These are phyloP conservation scores for Cryptococcus sp. DNA, from an alignment of 1,284 basidiomycete species.

Conservation along the genomic window DNA sequence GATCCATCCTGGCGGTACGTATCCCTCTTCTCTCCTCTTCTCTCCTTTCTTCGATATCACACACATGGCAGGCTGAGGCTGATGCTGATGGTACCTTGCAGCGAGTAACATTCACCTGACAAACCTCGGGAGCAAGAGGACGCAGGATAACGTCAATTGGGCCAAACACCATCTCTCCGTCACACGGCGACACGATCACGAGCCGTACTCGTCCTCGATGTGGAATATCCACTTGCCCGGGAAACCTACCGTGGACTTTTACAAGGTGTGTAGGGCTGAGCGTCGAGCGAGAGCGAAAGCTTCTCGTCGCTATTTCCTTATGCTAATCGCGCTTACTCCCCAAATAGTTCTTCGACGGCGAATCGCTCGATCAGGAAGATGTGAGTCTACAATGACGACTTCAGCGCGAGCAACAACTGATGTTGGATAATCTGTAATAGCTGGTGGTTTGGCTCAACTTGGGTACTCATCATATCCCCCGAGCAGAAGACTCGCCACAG, in stretches of 20 bases:
- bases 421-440: too few species aligned
- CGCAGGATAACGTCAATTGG: slow-evolving; percentile 65
- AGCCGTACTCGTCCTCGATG: slow-evolving; percentile 60
- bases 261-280: slow-evolving; percentile 32
- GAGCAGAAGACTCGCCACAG: slow-evolving; percentile 61
- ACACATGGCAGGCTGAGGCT: too few species aligned
- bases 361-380: slow-evolving; percentile 57
- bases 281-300: too few species aligned
- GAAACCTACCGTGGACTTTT: slow-evolving; percentile 62
- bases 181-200: slow-evolving; percentile 62
- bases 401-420: neutral
- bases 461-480: slow-evolving; percentile 60
- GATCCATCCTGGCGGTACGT: slow-evolving; percentile 14
- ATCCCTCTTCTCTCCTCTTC: slow-evolving; percentile 1
- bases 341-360: slow-evolving; percentile 61
- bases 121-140: slow-evolving; percentile 59
- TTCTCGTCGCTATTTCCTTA: too few species aligned
- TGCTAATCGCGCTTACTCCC: neutral
- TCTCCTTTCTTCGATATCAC: neutral
- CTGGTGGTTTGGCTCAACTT: slow-evolving; percentile 67
- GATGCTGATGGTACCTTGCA: neutral
- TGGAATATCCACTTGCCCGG: slow-evolving; percentile 68
- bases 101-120: slow-evolving; percentile 25
- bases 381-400: neutral
- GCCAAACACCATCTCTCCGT: slow-evolving; percentile 66